These are phyloP conservation scores for Lentinula boryana DNA, from an alignment of 768 basidiomycete genomes.

Conservation along the genomic window DNA sequence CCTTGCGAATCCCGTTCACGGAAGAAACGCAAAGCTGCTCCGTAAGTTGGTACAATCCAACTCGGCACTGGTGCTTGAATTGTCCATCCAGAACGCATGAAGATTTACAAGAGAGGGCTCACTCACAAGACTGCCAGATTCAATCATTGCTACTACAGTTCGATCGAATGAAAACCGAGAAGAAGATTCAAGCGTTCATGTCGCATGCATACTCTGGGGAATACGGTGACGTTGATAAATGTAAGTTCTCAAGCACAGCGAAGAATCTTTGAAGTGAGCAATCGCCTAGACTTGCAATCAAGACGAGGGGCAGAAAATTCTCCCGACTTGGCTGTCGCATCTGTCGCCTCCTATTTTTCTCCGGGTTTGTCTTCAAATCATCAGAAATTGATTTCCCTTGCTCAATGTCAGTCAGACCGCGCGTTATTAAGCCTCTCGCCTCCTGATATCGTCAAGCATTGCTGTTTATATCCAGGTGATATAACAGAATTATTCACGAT, in stretches of 20 bases:
- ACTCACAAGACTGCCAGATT: slow-evolving; percentile 40
- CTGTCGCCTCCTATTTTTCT: slow-evolving; percentile 26
- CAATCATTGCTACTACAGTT: slow-evolving; percentile 36
- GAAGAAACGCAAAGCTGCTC: slow-evolving; percentile 54
- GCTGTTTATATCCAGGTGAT: slow-evolving; percentile 44
- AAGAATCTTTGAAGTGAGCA: not conserved
- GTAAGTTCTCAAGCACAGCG: not conserved
- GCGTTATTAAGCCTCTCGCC: slow-evolving; percentile 14
- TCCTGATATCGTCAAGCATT: slow-evolving; percentile 43
- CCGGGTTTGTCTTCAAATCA: slow-evolving; percentile 19
- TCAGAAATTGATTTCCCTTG: slow-evolving; percentile 2
- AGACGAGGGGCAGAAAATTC: slow-evolving; percentile 12
- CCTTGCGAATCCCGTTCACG: slow-evolving; percentile 40
- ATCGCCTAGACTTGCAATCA: not conserved
- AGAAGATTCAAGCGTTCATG: slow-evolving; percentile 37
- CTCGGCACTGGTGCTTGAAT: not conserved
- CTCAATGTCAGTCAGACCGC: slow-evolving; percentile 1
- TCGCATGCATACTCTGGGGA: slow-evolving; percentile 21
- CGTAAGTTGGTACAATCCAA: slow-evolving; percentile 27
- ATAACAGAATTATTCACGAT: slow-evolving; percentile 46
- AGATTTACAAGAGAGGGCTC: slow-evolving; percentile 40
- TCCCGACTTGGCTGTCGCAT: slow-evolving; percentile 28
- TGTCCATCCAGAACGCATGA: slow-evolving; percentile 42
- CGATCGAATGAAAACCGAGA: slow-evolving; percentile 32
- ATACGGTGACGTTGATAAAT: not conserved